Percentiles rank a stretch among this genome's conserved stretches.
These are phyloP conservation scores for Ceratobasidium sp. DNA, from an alignment of 1,284 basidiomycete genomes.

Conservation along the genomic window DNA sequence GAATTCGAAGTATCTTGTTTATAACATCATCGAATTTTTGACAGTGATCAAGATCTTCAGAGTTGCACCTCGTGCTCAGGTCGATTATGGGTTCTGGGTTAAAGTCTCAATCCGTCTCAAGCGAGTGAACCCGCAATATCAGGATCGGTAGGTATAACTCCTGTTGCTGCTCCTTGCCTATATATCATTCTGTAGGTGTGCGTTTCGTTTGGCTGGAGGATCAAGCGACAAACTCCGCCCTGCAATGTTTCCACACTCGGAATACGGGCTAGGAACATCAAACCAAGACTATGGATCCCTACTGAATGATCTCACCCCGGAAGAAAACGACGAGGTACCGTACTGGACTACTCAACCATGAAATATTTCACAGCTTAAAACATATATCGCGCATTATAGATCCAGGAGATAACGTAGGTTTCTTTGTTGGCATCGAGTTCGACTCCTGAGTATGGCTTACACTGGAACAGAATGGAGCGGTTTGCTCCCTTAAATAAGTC, in stretches of 20 bases:
- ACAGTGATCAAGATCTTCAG: slow-evolving; percentile 18
- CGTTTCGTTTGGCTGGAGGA: not conserved
- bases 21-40: not conserved
- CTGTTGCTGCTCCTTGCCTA: not conserved
- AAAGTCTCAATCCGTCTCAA: slow-evolving; percentile 1
- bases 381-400: not conserved
- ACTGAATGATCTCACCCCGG: not conserved
- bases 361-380: not conserved
- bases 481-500: slow-evolving; percentile 21
- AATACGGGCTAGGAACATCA: slow-evolving; percentile 9
- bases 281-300: slow-evolving; percentile 7
- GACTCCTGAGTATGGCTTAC: not conserved
- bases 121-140: not conserved
- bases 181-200: not conserved
- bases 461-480: not conserved
- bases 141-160: not conserved
- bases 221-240: not conserved
- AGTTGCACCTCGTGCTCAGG: not conserved
- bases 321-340: not conserved
- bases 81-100: slow-evolving; percentile 23
- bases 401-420: slow-evolving; percentile 19
- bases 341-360: too few relatives aligned
- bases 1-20: too few relatives aligned
- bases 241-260: slow-evolving; percentile 7
- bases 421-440: too few relatives aligned